Evolutionary conservation across 2,329 filamentous ascomycete genomes (phyloP), one percentile per base, ranked within the genome.

Genomic region (Xylaria digitata): DNA sequence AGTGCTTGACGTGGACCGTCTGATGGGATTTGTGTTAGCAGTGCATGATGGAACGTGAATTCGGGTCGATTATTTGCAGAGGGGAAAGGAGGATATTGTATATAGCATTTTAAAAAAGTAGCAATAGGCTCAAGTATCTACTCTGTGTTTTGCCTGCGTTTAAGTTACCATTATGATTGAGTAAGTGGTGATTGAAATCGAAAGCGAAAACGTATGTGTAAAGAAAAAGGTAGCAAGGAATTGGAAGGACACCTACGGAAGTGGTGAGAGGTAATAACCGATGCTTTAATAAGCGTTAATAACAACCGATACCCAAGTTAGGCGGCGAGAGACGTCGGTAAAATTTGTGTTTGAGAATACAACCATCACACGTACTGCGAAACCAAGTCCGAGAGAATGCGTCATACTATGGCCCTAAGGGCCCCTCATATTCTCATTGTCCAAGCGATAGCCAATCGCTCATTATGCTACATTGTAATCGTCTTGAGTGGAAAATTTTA

Each of bases 401-500:
- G 54, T 64, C 37, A 54, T 50, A 63, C 60, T 32, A 60, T 60
- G 52, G 42, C 62, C 30, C 17, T 23, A 42, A 53, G 49, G 61
- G 46, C n/a, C 26, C 17, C 15, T 64, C 60, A 46, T 67, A 64
- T 48, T 48, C 21, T 46, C 54, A 49, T 67, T 58, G 53, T 40
- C 6, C 26, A 43, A 55, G 61, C 61, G 56, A 63, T 43, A n/a
- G 37, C 49, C 48, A 2, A 62, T 63, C 45, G 54, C 53, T 52
- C 49, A 61, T 52, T 63, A 65, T 59, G 21, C 23, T 67, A 64
- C 63, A 69, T 55, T 61, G 34, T 26, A 46, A 30, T 62, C 52
- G 48, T 62, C 54, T 58, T 40, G 61, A 68, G 61, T 66, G 63
- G 63, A 66, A 66, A 65, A 49, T 40, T 57, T 62, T 66, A 65